Conservation (phyloP, 2,329 filamentous ascomycete genomes). For the Exophiala sideris region DNA sequence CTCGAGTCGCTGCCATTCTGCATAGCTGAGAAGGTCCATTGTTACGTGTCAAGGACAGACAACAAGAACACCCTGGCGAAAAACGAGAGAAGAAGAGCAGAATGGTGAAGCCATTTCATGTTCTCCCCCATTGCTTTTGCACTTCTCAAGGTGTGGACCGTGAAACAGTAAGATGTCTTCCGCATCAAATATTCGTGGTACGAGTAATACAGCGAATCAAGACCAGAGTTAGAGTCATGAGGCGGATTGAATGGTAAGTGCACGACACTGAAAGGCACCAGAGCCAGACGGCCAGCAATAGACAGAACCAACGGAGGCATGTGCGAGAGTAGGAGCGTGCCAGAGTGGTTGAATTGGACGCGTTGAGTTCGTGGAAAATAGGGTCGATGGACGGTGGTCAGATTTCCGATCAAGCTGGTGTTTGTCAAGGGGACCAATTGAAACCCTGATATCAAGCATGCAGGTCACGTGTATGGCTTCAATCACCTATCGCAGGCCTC, state of each 20-base stretch:
- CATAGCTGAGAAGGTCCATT: constrained; percentile 15
- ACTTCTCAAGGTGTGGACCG: constrained; percentile 6
- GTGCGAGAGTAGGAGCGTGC: not conserved
- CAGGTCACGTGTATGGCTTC: not conserved
- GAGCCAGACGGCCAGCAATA: not conserved
- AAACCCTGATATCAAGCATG: not conserved
- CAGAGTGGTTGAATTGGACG: constrained; percentile 6
- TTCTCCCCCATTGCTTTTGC: constrained; percentile 1
- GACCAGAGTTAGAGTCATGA: constrained; percentile 9
- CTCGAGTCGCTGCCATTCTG: constrained; percentile 19
- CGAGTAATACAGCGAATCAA: constrained; percentile 16
- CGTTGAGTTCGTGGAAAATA: constrained; percentile 8
- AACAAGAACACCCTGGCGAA: constrained; percentile 7
- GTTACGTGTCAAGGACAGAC: constrained; percentile 1
- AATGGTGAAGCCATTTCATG: not conserved
- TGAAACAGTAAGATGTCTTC: constrained; percentile 1
- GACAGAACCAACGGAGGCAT: not conserved
- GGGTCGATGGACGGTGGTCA: not conserved
- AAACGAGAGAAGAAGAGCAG: constrained; percentile 4
- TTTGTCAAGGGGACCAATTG: constrained; percentile 10
- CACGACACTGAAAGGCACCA: constrained; percentile 1
- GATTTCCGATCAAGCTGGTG: not conserved
- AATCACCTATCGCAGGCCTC: not conserved
- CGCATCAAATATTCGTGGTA: not conserved
- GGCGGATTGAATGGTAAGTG: constrained; percentile 20